Evolutionary conservation across 352 stramenopile genomes (phyloP).

Genomic region (Globisporangium nagaii): DNA sequence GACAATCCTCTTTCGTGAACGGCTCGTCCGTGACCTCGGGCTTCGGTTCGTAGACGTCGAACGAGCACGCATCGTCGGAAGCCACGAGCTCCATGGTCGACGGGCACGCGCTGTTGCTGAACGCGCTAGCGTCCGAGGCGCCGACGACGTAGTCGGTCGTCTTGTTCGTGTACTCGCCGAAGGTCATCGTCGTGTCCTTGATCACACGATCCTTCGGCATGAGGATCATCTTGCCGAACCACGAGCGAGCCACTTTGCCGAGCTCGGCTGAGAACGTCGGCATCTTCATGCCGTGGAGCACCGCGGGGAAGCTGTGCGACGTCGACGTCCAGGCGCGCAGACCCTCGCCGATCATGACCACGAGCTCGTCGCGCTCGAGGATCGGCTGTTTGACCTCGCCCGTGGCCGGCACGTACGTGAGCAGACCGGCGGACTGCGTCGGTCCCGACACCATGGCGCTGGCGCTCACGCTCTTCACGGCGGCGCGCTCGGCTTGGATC

Average conservation of each 20-base stretch:
- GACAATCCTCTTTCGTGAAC: slow-evolving; percentile 15
- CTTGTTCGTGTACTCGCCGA: slow-evolving; percentile 11
- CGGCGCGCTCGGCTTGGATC: neutral
- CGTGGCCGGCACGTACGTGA: slow-evolving; percentile 9
- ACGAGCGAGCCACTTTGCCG: slow-evolving; percentile 8
- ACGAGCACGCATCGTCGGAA: slow-evolving; percentile 7
- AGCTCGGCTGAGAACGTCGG: slow-evolving; percentile 7
- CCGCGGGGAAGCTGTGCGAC: slow-evolving; percentile 6
- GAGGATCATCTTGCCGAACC: slow-evolving; percentile 13
- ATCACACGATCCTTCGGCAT: slow-evolving; percentile 15
- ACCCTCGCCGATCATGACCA: slow-evolving; percentile 23
- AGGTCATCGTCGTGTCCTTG: slow-evolving; percentile 11
- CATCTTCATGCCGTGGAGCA: slow-evolving; percentile 20
- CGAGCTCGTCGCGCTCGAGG: slow-evolving; percentile 17
- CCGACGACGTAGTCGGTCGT: slow-evolving; percentile 12
- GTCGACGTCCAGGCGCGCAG: slow-evolving; percentile 10
- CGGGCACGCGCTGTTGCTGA: slow-evolving; percentile 13
- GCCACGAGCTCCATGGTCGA: slow-evolving; percentile 4
- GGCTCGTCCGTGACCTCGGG: neutral
- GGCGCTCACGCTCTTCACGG: neutral
- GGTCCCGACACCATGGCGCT: slow-evolving; percentile 8
- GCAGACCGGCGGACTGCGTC: slow-evolving; percentile 6
- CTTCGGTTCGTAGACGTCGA: neutral
- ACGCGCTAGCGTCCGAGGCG: neutral
- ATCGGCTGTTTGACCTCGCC: slow-evolving; percentile 9